Base-by-base conservation (phyloP, 495 filamentous ascomycete genomes). In the Ascodesmis nigricans region DNA sequence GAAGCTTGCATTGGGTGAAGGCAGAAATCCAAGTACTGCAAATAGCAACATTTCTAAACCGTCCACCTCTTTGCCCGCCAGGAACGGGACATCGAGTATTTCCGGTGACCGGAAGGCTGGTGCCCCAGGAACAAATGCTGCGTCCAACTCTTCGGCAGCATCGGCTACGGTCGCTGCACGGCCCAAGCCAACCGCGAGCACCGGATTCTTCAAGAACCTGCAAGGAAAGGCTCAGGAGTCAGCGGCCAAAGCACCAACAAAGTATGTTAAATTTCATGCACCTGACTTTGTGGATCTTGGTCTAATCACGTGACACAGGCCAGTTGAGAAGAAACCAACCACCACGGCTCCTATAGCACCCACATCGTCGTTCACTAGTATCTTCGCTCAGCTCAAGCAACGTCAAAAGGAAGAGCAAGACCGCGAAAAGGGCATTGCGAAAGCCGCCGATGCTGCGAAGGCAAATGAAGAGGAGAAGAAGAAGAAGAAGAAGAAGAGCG, bases 401-500 rank as follows among this genome's bases (percentile, higher is more conserved):
- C 45, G 51, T 10, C 49, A 52, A n/a, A 46, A 52, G 21, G 44
- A 50, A 10, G 48, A 49, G 31, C 32, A 43, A 30, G 18, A 42
- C 31, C 38, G 39, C 14, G 21, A 43, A 17, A 46, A 50, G 27
- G 34, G 36, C 19, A 48, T 44, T 40, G 35, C 35, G 4, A 52
- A 51, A 35, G 18, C 33, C 17, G 31, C 30, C n/a, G 31, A 41
- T 17, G 33, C 32, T 13, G 13, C 32, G 34, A 36, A 45, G 18
- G 34, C 43, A 6, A 45, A 45, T 18, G 46, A 49, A 14, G 49
- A 52, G 16, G 40, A 49, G 11, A 50, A 50, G 13, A 52, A 52
- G 41, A 52, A 52, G 26, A 52, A 47, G 36, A 52, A 52, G 35
- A 52, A 52, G 39, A 52, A 52, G 41, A 41, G 48, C 8, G 49